phyloP scores from a whole-genome alignment of 108 stramenopile species.

The Fragilaria crotonensis region DNA sequence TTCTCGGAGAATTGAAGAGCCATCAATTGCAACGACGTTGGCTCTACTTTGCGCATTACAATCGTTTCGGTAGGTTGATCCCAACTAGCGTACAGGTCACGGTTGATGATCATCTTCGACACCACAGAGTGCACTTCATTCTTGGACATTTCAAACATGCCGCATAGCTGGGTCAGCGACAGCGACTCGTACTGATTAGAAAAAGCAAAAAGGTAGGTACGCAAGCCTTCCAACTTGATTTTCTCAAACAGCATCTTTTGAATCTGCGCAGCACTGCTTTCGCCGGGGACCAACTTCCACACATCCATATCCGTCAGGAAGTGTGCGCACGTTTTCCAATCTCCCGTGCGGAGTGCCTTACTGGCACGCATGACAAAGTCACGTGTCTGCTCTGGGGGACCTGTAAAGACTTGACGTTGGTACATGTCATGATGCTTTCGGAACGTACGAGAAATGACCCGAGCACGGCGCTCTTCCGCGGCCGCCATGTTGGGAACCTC shows the following conservation, averaged over 20 bases:
- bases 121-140: constrained; percentile 87
- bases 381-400: constrained; percentile 96
- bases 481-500: constrained; percentile 97
- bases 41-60: constrained; percentile 84
- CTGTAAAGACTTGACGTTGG: constrained; percentile 94
- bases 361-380: constrained; percentile 95
- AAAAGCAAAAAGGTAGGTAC: constrained; percentile 91
- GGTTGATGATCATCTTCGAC: constrained; percentile 98
- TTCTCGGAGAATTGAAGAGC: constrained; percentile 93
- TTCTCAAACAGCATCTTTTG: constrained; percentile 76
- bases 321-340: constrained; percentile 89
- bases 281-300: constrained; percentile 92
- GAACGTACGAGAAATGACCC: constrained; percentile 89
- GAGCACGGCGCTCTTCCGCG: constrained; percentile 30
- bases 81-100: constrained; percentile 94
- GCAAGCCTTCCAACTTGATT: constrained; percentile 94
- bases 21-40: constrained; percentile 83
- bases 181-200: constrained; percentile 90
- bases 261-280: constrained; percentile 64
- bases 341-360: constrained; percentile 82
- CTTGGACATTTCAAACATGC: constrained; percentile 93
- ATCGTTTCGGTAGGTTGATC: constrained; percentile 97
- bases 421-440: constrained; percentile 90
- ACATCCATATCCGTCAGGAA: constrained; percentile 78
- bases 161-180: constrained; percentile 80